Percentiles rank a stretch among this genome's conserved stretches.
Evolutionary conservation across 306 rosid genomes (phyloP).

Genomic region (Vachellia pachyceras): DNA sequence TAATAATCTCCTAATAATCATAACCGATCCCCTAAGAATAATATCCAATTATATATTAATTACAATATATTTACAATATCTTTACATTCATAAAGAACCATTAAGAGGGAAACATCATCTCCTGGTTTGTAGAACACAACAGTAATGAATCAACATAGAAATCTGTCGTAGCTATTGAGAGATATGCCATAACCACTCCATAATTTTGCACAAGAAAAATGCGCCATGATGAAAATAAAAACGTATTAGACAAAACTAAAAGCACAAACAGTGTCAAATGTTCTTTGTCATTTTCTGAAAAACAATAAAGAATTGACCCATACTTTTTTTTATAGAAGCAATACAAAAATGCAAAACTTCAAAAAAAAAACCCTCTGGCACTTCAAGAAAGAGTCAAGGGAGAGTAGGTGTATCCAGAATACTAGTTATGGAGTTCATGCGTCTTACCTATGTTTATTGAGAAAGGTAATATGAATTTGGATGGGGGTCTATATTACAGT

Average conservation of each 20-base stretch:
- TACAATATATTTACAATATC: too few relatives aligned
- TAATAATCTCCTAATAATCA: too few relatives aligned
- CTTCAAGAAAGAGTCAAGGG: not conserved
- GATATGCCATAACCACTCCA: constrained; percentile 20
- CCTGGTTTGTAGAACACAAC: constrained; percentile 5
- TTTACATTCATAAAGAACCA: too few relatives aligned
- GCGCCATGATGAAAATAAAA: not conserved
- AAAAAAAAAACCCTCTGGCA: not conserved
- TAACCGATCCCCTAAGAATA: too few relatives aligned
- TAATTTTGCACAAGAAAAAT: constrained; percentile 10
- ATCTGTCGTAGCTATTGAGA: constrained; percentile 22
- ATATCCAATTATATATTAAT: too few relatives aligned
- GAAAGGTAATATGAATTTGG: not conserved
- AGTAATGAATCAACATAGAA: constrained; percentile 17
- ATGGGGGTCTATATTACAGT: not conserved
- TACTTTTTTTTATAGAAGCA: not conserved
- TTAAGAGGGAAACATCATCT: not conserved
- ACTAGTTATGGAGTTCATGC: not conserved
- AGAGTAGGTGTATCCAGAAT: not conserved
- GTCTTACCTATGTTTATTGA: not conserved
- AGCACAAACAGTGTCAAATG: not conserved
- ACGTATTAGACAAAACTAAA: constrained; percentile 2
- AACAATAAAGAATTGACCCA: not conserved
- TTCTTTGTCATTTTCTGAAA: constrained; percentile 7
- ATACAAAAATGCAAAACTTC: not conserved